Conservation (phyloP, 139 green algal species). For the Chlorella ohadii region DNA sequence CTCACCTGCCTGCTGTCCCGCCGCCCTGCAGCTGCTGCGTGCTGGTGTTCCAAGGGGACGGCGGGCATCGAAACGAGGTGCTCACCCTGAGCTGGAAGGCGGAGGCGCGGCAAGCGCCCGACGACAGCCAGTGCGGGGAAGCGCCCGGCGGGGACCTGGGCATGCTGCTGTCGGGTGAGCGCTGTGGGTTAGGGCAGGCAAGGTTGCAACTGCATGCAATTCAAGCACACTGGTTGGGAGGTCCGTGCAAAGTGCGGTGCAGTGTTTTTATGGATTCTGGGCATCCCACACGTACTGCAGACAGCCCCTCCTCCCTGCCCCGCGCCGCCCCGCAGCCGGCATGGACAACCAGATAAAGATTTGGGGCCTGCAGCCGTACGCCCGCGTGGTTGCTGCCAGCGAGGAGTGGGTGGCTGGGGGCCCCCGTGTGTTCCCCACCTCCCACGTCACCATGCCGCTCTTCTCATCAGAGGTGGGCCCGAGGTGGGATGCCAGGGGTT, state of each 20-base stretch:
- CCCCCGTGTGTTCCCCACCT: slow-evolving; percentile 31
- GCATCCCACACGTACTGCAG: too few relatives aligned
- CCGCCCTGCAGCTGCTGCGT: slow-evolving; percentile 54
- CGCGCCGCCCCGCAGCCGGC: slow-evolving; percentile 7
- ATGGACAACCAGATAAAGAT: slow-evolving; percentile 86
- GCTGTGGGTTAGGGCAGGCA: too few relatives aligned
- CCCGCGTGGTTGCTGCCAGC: slow-evolving; percentile 30
- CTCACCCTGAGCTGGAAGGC: slow-evolving; percentile 64
- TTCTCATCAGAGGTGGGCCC: slow-evolving; percentile 43
- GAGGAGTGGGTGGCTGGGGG: slow-evolving; percentile 15
- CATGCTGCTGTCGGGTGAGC: slow-evolving; percentile 24
- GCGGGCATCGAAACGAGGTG: slow-evolving; percentile 79
- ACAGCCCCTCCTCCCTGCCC: too few relatives aligned
- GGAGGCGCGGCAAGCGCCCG: not conserved
- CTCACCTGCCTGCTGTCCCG: not conserved
- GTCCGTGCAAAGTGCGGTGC: too few relatives aligned
- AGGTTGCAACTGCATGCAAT: too few relatives aligned
- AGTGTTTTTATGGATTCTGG: too few relatives aligned
- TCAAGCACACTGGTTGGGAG: too few relatives aligned
- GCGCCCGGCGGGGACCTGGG: too few relatives aligned
- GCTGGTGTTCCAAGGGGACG: slow-evolving; percentile 65
- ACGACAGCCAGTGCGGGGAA: too few relatives aligned
- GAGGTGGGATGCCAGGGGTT: not conserved
- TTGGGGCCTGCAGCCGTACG: slow-evolving; percentile 53
- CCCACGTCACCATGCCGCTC: slow-evolving; percentile 35